These are phyloP conservation scores for Colletotrichum theobromicola DNA, from an alignment of 2,329 filamentous ascomycete genomes.

Conservation along the genomic window DNA sequence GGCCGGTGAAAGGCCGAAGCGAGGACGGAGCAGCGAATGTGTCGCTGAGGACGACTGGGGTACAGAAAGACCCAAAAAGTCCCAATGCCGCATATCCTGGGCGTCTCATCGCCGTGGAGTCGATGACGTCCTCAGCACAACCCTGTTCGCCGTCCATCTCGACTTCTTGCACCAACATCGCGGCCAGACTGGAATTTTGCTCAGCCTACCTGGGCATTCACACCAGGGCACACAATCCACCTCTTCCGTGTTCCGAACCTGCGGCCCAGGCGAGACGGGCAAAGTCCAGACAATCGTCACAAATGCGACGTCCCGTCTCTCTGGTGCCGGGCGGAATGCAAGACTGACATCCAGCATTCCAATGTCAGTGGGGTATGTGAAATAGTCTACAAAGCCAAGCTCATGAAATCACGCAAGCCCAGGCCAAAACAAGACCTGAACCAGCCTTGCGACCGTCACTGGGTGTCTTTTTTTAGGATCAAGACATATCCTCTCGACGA, in stretches of 20 bases:
- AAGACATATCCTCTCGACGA: not conserved
- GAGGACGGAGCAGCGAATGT: not conserved
- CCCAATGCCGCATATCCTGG: not conserved
- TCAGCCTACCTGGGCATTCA: not conserved
- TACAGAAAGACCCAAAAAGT: not conserved
- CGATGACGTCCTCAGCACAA: constrained; percentile 12
- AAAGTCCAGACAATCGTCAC: constrained; percentile 4
- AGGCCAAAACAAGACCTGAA: not conserved
- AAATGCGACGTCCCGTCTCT: not conserved
- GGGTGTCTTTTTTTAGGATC: not conserved
- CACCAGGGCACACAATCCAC: not conserved
- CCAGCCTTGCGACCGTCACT: not conserved
- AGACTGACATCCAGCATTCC: not conserved
- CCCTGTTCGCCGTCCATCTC: not conserved
- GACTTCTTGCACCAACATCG: not conserved
- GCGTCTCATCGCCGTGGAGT: constrained; percentile 16
- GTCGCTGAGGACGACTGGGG: not conserved
- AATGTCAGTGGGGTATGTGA: not conserved
- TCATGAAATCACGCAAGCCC: not conserved
- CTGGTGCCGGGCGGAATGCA: not conserved
- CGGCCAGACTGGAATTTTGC: not conserved
- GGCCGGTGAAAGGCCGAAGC: constrained; percentile 18
- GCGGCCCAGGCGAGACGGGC: not conserved
- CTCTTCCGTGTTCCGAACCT: not conserved
- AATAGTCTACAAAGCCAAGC: not conserved